A percentile compares a stretch with the other conserved stretches of the same genome.
These are phyloP conservation scores for Lipomyces japonicus DNA, from an alignment of 805 yeast species.

Conservation along the genomic window DNA sequence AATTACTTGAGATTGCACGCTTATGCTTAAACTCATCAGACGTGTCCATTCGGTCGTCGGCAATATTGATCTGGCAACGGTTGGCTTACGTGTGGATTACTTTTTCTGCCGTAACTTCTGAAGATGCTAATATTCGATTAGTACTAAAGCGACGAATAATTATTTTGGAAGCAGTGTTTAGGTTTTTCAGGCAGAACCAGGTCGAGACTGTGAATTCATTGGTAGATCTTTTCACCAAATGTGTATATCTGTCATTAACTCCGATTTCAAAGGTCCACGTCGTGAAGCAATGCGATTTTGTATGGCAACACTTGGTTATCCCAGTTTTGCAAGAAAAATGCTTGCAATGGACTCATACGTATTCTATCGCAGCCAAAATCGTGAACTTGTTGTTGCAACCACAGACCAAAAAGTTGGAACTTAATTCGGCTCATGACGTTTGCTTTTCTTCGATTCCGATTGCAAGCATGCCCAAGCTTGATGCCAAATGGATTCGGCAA, in stretches of 20 bases:
- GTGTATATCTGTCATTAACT: constrained; percentile 5
- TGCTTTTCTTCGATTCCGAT: constrained; percentile 5
- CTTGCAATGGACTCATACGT: background rate
- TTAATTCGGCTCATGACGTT: constrained; percentile 9
- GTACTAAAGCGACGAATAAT: constrained; percentile 3
- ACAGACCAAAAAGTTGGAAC: background rate
- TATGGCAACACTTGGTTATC: constrained; percentile 13
- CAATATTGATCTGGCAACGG: constrained; percentile 17
- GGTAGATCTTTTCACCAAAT: constrained; percentile 6
- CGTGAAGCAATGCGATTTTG: constrained; percentile 7
- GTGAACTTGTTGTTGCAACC: constrained; percentile 3
- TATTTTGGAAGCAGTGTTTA: constrained; percentile 11
- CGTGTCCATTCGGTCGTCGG: background rate
- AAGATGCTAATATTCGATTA: background rate
- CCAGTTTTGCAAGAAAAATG: constrained; percentile 18
- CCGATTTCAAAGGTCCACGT: background rate
- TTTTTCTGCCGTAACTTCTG: background rate
- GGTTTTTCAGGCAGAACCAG: constrained; percentile 3
- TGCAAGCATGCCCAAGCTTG: constrained; percentile 14
- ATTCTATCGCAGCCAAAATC: constrained; percentile 3
- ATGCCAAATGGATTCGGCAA: constrained; percentile 20
- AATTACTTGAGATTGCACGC: constrained; percentile 17
- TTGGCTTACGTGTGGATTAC: constrained; percentile 17
- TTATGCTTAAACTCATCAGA: constrained; percentile 13
- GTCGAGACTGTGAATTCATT: constrained; percentile 9